phyloP scores from a whole-genome alignment of 228 moss, liverwort and hornwort genomes.

The Sphagnum fallax region DNA sequence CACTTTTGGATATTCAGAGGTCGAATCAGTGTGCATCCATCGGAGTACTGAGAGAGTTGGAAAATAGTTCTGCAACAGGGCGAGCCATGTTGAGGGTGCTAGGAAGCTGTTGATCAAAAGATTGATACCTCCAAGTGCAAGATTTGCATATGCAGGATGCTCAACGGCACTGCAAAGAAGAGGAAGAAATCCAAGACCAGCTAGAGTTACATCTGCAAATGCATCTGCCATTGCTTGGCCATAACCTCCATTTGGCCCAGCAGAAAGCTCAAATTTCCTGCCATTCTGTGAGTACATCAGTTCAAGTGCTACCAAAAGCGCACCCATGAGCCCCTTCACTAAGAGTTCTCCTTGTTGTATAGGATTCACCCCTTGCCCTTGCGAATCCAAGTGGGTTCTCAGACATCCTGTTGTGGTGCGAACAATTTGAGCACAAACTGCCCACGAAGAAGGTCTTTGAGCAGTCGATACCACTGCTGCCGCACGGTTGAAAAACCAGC shows the following conservation, averaged over 20 bases:
- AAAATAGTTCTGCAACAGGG: constrained; percentile 75
- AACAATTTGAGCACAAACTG: constrained; percentile 53
- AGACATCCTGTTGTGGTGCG: constrained; percentile 74
- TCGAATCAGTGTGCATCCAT: constrained; percentile 62
- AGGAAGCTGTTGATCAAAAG: constrained; percentile 76
- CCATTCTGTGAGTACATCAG: constrained; percentile 61
- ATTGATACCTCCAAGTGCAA: constrained; percentile 78
- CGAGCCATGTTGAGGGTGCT: constrained; percentile 76
- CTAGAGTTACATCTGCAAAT: constrained; percentile 66
- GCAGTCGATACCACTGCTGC: constrained; percentile 11
- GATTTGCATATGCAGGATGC: constrained; percentile 52
- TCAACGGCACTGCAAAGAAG: constrained; percentile 72
- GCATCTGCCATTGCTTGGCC: constrained; percentile 53
- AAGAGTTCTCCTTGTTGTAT: constrained; percentile 58
- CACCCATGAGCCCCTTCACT: constrained; percentile 59
- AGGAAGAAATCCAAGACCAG: constrained; percentile 74
- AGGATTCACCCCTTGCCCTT: constrained; percentile 15
- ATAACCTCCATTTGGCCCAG: constrained; percentile 18
- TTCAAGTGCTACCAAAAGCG: constrained; percentile 67
- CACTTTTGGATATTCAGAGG: constrained; percentile 58
- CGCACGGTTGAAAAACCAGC: constrained; percentile 55
- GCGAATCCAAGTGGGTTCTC: constrained; percentile 62
- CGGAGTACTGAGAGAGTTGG: constrained; percentile 60
- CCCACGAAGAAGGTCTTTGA: constrained; percentile 36
- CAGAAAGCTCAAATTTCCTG: constrained; percentile 14